phyloP scores from a whole-genome alignment of 2,329 filamentous ascomycete species.

The Metarhizium anisopliae region DNA sequence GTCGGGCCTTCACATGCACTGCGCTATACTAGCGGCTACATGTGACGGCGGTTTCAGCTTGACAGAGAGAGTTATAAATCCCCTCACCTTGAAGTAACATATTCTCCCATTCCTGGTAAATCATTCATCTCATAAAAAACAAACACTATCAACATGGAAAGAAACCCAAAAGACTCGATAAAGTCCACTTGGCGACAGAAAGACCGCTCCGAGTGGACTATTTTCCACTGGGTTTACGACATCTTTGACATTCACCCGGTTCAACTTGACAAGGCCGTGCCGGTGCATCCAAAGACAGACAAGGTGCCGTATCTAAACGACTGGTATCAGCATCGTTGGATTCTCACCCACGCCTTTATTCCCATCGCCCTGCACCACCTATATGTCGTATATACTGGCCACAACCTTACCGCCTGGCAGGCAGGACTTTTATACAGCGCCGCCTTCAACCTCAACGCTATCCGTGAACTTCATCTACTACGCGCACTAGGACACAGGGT shows the following conservation, averaged over 20 bases:
- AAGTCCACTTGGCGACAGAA: conserved; percentile 7
- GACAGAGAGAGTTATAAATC: background rate
- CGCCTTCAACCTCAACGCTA: conserved; percentile 5
- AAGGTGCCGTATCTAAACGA: conserved; percentile 4
- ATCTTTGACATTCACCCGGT: conserved; percentile 3
- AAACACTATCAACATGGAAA: background rate
- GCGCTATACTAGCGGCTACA: background rate
- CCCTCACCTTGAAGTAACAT: no score
- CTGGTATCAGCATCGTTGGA: conserved; percentile 6
- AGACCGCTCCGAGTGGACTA: conserved; percentile 6
- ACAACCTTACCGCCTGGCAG: conserved; percentile 5
- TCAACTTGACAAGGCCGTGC: conserved; percentile 3
- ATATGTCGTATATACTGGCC: conserved; percentile 4
- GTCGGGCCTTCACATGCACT: background rate
- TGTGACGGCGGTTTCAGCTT: background rate
- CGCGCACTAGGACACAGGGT: conserved; percentile 2
- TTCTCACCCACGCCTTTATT: conserved; percentile 5
- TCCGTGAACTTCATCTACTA: conserved; percentile 5
- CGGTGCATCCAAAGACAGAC: conserved; percentile 5
- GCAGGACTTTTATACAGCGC: conserved; percentile 5
- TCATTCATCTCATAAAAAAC: background rate
- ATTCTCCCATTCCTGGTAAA: no score
- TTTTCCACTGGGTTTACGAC: conserved; percentile 7
- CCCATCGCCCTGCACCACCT: conserved; percentile 6
- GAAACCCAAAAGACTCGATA: conserved; percentile 6